Evolutionary conservation across 2,329 filamentous ascomycete genomes (phyloP).

Genomic region (Pseudogymnoascus verrucosus): DNA sequence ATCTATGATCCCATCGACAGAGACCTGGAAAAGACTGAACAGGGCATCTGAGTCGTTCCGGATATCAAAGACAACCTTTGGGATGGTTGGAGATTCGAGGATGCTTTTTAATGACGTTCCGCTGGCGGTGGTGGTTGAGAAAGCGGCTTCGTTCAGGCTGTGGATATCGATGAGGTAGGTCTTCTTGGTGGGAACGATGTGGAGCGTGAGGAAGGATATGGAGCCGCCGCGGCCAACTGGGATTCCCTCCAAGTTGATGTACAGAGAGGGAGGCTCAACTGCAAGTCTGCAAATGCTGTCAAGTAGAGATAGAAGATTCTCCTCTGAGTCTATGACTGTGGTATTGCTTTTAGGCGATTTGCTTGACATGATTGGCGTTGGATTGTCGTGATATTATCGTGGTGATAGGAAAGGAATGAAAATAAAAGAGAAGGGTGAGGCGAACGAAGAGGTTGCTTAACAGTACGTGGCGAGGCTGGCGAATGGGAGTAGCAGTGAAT

Average conservation of each 20-base stretch:
- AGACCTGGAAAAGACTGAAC: slow-evolving; percentile 36
- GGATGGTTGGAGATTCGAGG: slow-evolving; percentile 35
- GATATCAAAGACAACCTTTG: slow-evolving; percentile 51
- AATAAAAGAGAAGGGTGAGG: neutral
- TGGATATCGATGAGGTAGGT: slow-evolving; percentile 37
- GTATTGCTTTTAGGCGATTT: neutral
- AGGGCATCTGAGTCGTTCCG: slow-evolving; percentile 51
- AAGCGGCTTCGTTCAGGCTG: slow-evolving; percentile 29
- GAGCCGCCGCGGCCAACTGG: slow-evolving; percentile 33
- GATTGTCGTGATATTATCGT: neutral
- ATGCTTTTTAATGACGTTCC: slow-evolving; percentile 32
- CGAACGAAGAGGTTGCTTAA: neutral
- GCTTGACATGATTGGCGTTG: neutral
- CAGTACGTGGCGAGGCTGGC: neutral
- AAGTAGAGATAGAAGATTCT: slow-evolving; percentile 12
- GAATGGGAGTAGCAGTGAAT: neutral
- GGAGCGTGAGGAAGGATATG: slow-evolving; percentile 35
- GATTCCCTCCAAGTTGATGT: slow-evolving; percentile 38
- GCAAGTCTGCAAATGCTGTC: neutral
- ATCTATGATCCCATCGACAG: slow-evolving; percentile 39
- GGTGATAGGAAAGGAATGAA: neutral
- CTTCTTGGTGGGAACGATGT: slow-evolving; percentile 21
- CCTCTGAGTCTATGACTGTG: slow-evolving; percentile 11
- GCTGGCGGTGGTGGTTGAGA: slow-evolving; percentile 25
- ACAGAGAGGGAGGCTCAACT: slow-evolving; percentile 28